phyloP scores from a whole-genome alignment of 306 rosid genomes.

The Sophora flavescens region DNA sequence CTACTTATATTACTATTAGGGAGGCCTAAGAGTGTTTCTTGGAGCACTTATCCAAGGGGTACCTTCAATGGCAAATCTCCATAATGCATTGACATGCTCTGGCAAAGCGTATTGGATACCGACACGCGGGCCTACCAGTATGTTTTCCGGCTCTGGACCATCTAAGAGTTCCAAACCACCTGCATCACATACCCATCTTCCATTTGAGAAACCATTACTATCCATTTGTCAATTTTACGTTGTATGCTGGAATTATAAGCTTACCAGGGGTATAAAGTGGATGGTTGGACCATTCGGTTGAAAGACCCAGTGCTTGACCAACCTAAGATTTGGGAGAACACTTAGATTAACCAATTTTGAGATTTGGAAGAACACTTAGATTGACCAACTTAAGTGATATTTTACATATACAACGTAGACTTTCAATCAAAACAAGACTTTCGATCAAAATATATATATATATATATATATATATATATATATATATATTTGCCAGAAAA shows the following conservation, averaged over 20 bases:
- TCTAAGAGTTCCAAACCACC: conserved; percentile 91
- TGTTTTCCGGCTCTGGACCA: conserved; percentile 78
- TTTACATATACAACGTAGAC: conserved; percentile 35
- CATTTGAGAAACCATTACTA: conserved; percentile 15
- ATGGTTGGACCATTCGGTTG: conserved; percentile 94
- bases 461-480: too few relatives aligned
- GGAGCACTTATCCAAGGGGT: conserved; percentile 98
- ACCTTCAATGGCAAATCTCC: conserved; percentile 95
- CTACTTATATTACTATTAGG: conserved; percentile 36
- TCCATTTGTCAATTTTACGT: conserved; percentile 26
- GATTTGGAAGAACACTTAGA: conserved; percentile 30
- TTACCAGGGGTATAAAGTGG: conserved; percentile 82
- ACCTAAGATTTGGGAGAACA: conserved; percentile 56
- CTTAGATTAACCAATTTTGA: conserved; percentile 4
- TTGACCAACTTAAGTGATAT: conserved; percentile 6
- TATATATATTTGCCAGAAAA: too few relatives aligned
- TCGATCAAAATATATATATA: too few relatives aligned
- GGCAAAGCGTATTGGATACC: conserved; percentile 85
- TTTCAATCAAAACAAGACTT: too few relatives aligned
- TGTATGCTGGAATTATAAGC: conserved; percentile 1
- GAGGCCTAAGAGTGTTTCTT: conserved; percentile 71
- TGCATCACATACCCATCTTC: conserved; percentile 47
- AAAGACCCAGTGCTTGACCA: conserved; percentile 92
- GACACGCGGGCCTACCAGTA: conserved; percentile 88
- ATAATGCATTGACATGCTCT: conserved; percentile 78